phyloP scores from a whole-genome alignment of 1,139 yeast species.

The Maudiozyma humilis region DNA sequence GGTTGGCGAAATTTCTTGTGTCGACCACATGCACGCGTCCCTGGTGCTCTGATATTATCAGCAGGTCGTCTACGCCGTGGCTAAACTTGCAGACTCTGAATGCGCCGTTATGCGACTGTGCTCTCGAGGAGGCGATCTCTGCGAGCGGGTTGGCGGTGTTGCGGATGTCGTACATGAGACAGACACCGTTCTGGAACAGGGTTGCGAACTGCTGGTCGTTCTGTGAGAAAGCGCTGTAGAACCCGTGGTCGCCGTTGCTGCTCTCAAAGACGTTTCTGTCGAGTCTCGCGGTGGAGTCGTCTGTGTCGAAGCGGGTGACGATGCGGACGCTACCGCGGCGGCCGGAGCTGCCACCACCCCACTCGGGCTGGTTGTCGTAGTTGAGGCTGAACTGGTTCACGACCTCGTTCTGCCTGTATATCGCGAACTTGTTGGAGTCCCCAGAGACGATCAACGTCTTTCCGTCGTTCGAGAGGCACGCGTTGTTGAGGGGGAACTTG shows the following conservation, averaged over 20 bases:
- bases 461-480: slow-evolving; percentile 51
- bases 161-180: slow-evolving; percentile 68
- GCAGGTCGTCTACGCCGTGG: slow-evolving; percentile 62
- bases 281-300: slow-evolving; percentile 22
- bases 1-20: slow-evolving; percentile 60
- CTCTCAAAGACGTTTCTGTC: slow-evolving; percentile 40
- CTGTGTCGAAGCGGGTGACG: slow-evolving; percentile 24
- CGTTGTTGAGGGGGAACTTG: slow-evolving; percentile 49
- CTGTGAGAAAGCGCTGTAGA: slow-evolving; percentile 70
- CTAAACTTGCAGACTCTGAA: slow-evolving; percentile 55
- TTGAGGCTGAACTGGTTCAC: slow-evolving; percentile 23
- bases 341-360: slow-evolving; percentile 17
- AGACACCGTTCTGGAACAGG: slow-evolving; percentile 78
- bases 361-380: slow-evolving; percentile 24
- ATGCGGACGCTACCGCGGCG: neutral
- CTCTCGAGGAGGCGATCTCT: slow-evolving; percentile 52
- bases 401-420: slow-evolving; percentile 38
- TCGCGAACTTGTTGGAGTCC: slow-evolving; percentile 45
- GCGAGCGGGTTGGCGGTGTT: slow-evolving; percentile 46
- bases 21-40: slow-evolving; percentile 82
- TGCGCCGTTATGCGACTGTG: slow-evolving; percentile 40
- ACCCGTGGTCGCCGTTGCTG: slow-evolving; percentile 61
- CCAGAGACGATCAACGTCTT: slow-evolving; percentile 51
- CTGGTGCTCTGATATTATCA: slow-evolving; percentile 73
- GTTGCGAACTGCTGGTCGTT: slow-evolving; percentile 68